Evolutionary conservation across 768 basidiomycete genomes (phyloP).

Genomic region (Royoungia palumana): DNA sequence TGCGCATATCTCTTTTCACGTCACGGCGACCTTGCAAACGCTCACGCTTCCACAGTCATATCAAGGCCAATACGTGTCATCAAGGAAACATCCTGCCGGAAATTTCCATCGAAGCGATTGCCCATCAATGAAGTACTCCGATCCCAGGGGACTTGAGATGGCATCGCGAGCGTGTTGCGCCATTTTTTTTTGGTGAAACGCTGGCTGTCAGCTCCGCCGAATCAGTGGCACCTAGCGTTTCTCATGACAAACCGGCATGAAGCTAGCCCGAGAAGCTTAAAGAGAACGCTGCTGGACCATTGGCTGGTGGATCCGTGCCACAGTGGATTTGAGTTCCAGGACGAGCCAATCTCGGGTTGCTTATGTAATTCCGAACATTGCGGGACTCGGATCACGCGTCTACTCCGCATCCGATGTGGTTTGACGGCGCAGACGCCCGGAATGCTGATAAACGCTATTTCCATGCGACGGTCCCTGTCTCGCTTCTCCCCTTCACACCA

Average conservation of each 20-base stretch:
- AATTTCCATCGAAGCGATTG: constrained; percentile 10
- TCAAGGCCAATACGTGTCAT: constrained; percentile 29
- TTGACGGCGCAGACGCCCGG: constrained; percentile 16
- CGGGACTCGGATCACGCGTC: constrained; percentile 30
- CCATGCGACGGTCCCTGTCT: constrained; percentile 9
- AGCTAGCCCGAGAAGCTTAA: neutral
- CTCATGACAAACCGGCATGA: constrained; percentile 10
- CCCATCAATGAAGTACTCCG: constrained; percentile 10
- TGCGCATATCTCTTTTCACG: constrained; percentile 38
- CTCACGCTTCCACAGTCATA: constrained; percentile 28
- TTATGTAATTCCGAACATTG: constrained; percentile 27
- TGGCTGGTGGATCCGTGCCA: too few relatives aligned
- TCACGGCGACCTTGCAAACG: constrained; percentile 37
- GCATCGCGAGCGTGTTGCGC: neutral
- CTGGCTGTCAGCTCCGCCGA: neutral
- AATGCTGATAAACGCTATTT: constrained; percentile 32
- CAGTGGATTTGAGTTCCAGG: neutral
- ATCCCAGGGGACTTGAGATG: constrained; percentile 9
- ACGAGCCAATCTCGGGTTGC: constrained; percentile 5
- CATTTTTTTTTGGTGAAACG: constrained; percentile 15
- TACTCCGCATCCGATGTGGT: constrained; percentile 12
- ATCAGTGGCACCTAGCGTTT: constrained; percentile 9
- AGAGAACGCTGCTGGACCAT: too few relatives aligned
- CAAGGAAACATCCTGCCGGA: constrained; percentile 4
- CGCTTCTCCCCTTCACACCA: constrained; percentile 6